These are phyloP conservation scores for Tolypocladium cylindrosporum DNA, from an alignment of 2,329 filamentous ascomycete species.

Conservation along the genomic window DNA sequence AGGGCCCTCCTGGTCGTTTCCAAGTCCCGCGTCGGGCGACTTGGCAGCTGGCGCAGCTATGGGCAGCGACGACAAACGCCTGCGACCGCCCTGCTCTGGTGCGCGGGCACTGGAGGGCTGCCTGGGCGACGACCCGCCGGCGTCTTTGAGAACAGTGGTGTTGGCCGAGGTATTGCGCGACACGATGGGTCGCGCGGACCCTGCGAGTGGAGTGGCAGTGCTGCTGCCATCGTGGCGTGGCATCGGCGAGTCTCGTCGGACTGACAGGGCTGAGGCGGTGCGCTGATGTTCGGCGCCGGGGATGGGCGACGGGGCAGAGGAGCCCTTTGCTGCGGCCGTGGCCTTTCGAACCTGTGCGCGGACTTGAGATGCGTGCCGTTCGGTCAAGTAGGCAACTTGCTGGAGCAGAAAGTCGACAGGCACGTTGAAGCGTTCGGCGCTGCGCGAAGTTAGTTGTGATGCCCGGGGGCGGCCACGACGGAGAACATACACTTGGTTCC, in stretches of 20 bases:
- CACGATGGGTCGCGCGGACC: slow-evolving; percentile 31
- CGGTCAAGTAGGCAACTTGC: slow-evolving; percentile 89
- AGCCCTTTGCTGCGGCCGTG: slow-evolving; percentile 45
- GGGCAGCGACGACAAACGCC: slow-evolving; percentile 34
- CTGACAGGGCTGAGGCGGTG: slow-evolving; percentile 43
- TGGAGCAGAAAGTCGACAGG: slow-evolving; percentile 82
- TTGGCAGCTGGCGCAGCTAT: slow-evolving; percentile 18
- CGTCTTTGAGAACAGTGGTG: slow-evolving; percentile 24
- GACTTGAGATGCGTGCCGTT: slow-evolving; percentile 81
- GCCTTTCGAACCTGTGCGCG: slow-evolving; percentile 80
- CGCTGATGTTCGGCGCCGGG: slow-evolving; percentile 37
- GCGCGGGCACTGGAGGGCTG: slow-evolving; percentile 9
- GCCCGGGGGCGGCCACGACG: neutral
- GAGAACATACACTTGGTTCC: slow-evolving; percentile 60
- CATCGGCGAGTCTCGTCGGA: slow-evolving; percentile 47
- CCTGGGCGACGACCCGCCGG: slow-evolving; percentile 20
- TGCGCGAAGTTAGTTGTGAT: slow-evolving; percentile 22
- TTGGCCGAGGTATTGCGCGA: slow-evolving; percentile 39
- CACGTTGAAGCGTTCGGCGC: slow-evolving; percentile 70
- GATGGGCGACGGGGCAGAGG: slow-evolving; percentile 46
- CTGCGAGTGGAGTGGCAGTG: slow-evolving; percentile 32
- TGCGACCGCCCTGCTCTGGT: slow-evolving; percentile 20
- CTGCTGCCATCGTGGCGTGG: slow-evolving; percentile 35
- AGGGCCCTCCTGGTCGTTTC: slow-evolving; percentile 11
- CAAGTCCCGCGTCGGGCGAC: slow-evolving; percentile 11